A percentile compares a stretch with the other conserved stretches of the same genome.
Evolutionary conservation across 805 yeast genomes (phyloP).

Genomic region (Teunomyces tritomae): DNA sequence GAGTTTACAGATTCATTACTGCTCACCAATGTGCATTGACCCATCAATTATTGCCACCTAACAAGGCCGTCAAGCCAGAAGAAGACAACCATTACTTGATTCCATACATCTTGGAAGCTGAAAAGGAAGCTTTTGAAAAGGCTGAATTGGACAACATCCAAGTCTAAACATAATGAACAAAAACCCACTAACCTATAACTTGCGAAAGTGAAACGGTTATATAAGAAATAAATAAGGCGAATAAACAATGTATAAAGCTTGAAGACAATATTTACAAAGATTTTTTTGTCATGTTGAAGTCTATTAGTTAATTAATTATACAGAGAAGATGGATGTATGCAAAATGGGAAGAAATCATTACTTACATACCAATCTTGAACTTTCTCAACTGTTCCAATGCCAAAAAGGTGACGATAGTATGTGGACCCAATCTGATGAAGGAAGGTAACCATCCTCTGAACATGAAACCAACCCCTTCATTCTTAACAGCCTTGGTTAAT

Average conservation of each 20-base stretch:
- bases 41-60: conserved; percentile 80
- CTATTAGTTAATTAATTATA: neutral
- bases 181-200: neutral
- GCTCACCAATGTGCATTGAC: conserved; percentile 86
- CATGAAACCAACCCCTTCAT: conserved; percentile 76
- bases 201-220: neutral
- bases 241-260: neutral
- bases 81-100: conserved; percentile 81
- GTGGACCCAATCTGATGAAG: conserved; percentile 82
- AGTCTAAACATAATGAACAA: conserved; percentile 15
- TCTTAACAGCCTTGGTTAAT: conserved; percentile 52
- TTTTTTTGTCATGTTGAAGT: neutral
- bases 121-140: conserved; percentile 86
- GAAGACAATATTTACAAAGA: neutral
- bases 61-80: conserved; percentile 72
- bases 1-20: conserved; percentile 87
- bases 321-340: neutral
- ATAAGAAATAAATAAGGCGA: neutral
- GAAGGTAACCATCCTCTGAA: conserved; percentile 92
- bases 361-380: conserved; percentile 46
- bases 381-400: conserved; percentile 66
- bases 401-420: conserved; percentile 65
- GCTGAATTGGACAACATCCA: conserved; percentile 79
- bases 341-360: neutral
- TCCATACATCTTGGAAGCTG: conserved; percentile 91